Evolutionary conservation across 495 filamentous ascomycete genomes (phyloP).

Genomic region (Aspergillus steynii): DNA sequence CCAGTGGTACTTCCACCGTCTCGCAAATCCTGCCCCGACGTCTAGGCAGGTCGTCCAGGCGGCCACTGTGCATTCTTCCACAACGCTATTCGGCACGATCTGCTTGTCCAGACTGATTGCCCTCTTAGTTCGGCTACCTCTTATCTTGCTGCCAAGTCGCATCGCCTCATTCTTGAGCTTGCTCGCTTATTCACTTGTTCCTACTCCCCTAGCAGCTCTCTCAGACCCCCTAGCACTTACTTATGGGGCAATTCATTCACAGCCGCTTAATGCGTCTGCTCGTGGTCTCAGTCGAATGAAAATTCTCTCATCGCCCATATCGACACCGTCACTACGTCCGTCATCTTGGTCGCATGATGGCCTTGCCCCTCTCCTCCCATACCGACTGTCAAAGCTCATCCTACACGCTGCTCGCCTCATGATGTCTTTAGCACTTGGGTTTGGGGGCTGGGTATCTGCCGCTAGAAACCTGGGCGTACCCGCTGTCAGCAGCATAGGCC

Average conservation of each 20-base stretch:
- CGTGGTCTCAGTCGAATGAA: conserved; percentile 74
- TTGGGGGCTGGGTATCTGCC: conserved; percentile 96
- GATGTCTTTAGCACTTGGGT: conserved; percentile 84
- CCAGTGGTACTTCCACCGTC: conserved; percentile 98
- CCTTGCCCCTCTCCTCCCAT: conserved; percentile 59
- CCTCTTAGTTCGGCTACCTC: conserved; percentile 79
- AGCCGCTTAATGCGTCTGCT: conserved; percentile 72
- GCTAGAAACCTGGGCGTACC: conserved; percentile 67
- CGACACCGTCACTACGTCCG: conserved; percentile 56
- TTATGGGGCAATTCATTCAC: conserved; percentile 91
- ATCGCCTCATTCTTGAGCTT: conserved; percentile 61
- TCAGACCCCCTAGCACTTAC: conserved; percentile 90
- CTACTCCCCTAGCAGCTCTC: conserved; percentile 77
- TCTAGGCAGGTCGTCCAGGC: conserved; percentile 79
- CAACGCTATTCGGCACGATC: conserved; percentile 90
- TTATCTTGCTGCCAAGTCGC: conserved; percentile 79
- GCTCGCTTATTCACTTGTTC: conserved; percentile 73
- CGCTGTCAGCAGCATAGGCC: conserved; percentile 52
- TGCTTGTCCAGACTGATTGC: conserved; percentile 80
- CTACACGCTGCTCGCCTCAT: conserved; percentile 87
- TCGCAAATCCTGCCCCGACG: conserved; percentile 71
- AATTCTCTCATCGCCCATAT: conserved; percentile 63
- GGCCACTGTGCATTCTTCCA: conserved; percentile 73
- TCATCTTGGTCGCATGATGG: conserved; percentile 35
- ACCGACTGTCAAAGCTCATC: conserved; percentile 86